Evolutionary conservation across 139 green algal genomes (phyloP), one percentile per base, ranked within the genome.

Genomic region (Pleodorina starrii): DNA sequence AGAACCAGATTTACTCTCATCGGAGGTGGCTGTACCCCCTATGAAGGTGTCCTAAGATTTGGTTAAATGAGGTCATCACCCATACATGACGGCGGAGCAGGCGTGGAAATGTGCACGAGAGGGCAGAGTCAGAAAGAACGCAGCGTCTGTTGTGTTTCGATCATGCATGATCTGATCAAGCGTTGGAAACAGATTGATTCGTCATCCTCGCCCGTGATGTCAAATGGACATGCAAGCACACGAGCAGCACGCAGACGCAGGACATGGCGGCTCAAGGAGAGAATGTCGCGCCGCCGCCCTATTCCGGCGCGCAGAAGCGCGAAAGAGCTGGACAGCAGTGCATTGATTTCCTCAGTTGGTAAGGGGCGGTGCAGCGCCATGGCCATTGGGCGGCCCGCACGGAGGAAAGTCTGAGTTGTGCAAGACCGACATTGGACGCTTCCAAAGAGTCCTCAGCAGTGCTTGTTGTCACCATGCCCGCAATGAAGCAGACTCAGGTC

Each of bases 41-140:
- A 71, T 78, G 86, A 91, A 95, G 92, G 92, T 95, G 92, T 95
- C 92, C 92, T 95, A 95, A 95, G 92, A 95, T 93, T 74, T 90
- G 79, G 66, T 87, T 71, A 74, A 84, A 89, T 77, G 86, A 80
- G 29, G 16, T 92, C 90, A 89, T 93, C 90, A 93, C 90, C 60
- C 85, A 86, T 40, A 84, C 59, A 60, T 36, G 59, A 50, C 43
- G 63, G 69, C 74, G 43, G 11, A 25, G 44, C 27, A 1, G 6
- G 38, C 72, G 29, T 50, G 43, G 75, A 46, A 60, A 23, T 10
- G 35, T 23, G 42, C 72, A 80, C n/a, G 36, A 1, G 42, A 82
- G 29, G 44, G 46, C 42, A 27, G 89, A 91, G 87, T 95, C 92
- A 91, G 92, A 78, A 95, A 95, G 92, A 95, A 95, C 92, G 91